phyloP scores from a whole-genome alignment of 2,329 filamentous ascomycete species.

The Cladosporium sphaerospermum region DNA sequence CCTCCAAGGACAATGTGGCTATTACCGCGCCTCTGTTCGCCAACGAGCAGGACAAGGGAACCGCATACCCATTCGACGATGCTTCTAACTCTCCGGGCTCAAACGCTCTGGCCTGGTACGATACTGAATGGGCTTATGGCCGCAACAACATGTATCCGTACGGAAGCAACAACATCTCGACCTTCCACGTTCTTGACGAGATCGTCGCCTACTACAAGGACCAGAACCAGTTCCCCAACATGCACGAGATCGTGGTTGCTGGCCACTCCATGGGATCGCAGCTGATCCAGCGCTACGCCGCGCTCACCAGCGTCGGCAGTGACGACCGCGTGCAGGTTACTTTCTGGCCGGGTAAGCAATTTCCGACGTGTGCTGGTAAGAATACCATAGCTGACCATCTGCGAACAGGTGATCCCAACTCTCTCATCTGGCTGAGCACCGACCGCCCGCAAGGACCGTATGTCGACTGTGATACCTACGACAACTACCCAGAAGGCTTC shows the following conservation, averaged over 20 bases:
- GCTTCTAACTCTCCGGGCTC: slow-evolving; percentile 23
- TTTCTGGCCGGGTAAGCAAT: slow-evolving; percentile 23
- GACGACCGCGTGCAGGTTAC: slow-evolving; percentile 22
- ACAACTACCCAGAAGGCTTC: slow-evolving; percentile 29
- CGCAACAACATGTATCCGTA: slow-evolving; percentile 29
- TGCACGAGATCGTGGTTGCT: slow-evolving; percentile 31
- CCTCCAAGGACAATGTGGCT: slow-evolving; percentile 24
- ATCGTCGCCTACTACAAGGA: slow-evolving; percentile 29
- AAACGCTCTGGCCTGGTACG: slow-evolving; percentile 30
- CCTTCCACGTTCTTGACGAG: slow-evolving; percentile 28
- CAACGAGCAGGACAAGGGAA: slow-evolving; percentile 29
- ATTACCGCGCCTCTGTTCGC: slow-evolving; percentile 30
- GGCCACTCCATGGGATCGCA: slow-evolving; percentile 28
- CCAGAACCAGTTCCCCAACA: slow-evolving; percentile 26
- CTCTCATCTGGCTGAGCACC: slow-evolving; percentile 27
- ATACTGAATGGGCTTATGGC: slow-evolving; percentile 28
- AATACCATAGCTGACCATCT: too few species aligned
- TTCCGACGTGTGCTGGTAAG: not conserved
- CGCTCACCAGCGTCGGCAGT: slow-evolving; percentile 19
- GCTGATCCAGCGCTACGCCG: slow-evolving; percentile 29
- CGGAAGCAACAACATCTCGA: slow-evolving; percentile 19
- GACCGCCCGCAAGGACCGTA: slow-evolving; percentile 24
- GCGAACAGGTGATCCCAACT: slow-evolving; percentile 25
- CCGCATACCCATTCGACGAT: slow-evolving; percentile 27
- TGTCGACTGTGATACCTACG: slow-evolving; percentile 25